Evolutionary conservation across 495 filamentous ascomycete genomes (phyloP), one percentile per base, ranked within the genome.

Genomic region (Rhizodiscina lignyota): DNA sequence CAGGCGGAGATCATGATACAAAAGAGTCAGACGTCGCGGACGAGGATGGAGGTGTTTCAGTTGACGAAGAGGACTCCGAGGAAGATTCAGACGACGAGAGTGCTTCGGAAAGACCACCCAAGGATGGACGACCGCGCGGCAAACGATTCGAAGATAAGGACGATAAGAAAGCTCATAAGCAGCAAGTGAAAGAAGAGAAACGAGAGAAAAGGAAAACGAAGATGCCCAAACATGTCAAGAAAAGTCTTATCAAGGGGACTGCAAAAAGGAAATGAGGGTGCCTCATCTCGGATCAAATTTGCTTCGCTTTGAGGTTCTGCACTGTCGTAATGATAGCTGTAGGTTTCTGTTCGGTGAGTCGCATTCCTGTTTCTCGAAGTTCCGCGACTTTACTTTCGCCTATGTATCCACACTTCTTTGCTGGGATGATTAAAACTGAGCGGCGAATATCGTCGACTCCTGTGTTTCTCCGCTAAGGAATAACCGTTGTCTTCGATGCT

Each of bases 171-270:
- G 70, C 64, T 40, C 87, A 93, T 48, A 97, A 97, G 58, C 64
- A 70, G 44, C 75, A 79, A 21, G 80, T 93, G 35, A 96, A 96
- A 58, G 91, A 94, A 50, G 87, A 82, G 44, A 93, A 94, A 60
- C 72, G 81, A 29, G 86, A 92, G 52, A 74, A 83, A 56, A 61
- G 89, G 38, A 84, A 87, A 51, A 77, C 78, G 12, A 97, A 97
- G 61, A 92, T 97, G 58, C 86, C 89, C 0, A 97, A 97, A 58
- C 69, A 92, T 46, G 31, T 85, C 21, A 97, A 97, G 67, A 93
- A 92, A 61, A 73, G 70, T 51, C 40, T 86, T 35, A 62, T 89
- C 16, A 60, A 43, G 34, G 46, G 44, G 23, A 51, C 66, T 12
- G 40, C 64, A 11, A 46, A 53, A 33, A 52, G 49, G 39, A 54